Evolutionary conservation across 2,329 filamentous ascomycete genomes (phyloP).

Genomic region (Fusarium beomiforme): DNA sequence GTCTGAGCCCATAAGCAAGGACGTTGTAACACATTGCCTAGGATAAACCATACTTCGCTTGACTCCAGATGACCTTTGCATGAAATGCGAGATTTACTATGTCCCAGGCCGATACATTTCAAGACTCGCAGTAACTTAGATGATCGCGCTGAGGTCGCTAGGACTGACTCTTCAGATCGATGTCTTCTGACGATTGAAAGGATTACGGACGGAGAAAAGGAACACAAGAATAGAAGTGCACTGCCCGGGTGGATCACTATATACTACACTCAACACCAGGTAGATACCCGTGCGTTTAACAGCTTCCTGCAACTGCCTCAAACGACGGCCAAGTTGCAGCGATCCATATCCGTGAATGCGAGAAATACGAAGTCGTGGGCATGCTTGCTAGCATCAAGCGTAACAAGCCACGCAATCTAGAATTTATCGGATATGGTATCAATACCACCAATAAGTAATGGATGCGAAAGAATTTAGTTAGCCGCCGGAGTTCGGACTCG

Average conservation of each 20-base stretch:
- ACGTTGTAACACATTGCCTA: neutral
- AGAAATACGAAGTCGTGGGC: neutral
- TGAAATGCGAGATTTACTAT: neutral
- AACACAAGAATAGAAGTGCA: neutral
- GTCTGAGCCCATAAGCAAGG: neutral
- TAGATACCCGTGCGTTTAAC: neutral
- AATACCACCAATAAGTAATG: neutral
- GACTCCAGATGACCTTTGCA: neutral
- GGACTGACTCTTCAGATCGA: neutral
- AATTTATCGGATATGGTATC: neutral
- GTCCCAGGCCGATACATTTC: neutral
- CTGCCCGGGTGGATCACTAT: no score
- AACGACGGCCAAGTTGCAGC: neutral
- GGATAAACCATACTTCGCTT: neutral
- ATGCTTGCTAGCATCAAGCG: neutral
- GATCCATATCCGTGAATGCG: neutral
- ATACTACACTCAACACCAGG: neutral
- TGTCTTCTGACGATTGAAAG: neutral
- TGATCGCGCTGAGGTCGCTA: neutral
- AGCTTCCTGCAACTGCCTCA: neutral
- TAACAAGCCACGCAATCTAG: neutral
- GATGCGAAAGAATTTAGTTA: conserved; percentile 16
- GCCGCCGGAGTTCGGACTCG: conserved; percentile 15
- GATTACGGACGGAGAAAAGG: neutral
- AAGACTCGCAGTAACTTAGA: neutral